Conservation (phyloP, 176 grass and related monocot species). For the Juncus inflexus region DNA sequence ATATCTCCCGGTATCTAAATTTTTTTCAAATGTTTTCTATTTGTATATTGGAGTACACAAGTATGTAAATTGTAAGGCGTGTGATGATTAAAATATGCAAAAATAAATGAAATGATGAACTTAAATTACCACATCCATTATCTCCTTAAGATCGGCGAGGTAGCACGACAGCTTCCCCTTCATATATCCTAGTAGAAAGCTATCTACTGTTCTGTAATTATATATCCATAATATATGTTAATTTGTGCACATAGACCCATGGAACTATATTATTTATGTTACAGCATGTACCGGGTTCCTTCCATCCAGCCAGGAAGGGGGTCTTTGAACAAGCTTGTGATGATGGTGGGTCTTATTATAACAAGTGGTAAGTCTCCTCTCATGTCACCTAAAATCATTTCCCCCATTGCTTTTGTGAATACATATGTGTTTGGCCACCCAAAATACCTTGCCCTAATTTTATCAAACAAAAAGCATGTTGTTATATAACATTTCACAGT, state of each 20-base stretch:
- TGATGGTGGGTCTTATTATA: constrained; percentile 59
- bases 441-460: constrained; percentile 46
- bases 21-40: background rate
- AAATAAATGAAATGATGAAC: constrained; percentile 3
- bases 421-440: constrained; percentile 92
- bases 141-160: constrained; percentile 42
- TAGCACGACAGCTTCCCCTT: constrained; percentile 71
- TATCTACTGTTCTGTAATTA: constrained; percentile 57
- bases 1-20: constrained; percentile 83
- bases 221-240: too few species aligned
- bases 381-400: constrained; percentile 43
- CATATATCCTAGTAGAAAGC: constrained; percentile 60
- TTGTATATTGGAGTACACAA: background rate
- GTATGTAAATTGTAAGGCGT: background rate
- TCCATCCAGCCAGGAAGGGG: constrained; percentile 84
- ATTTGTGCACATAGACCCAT: too few species aligned
- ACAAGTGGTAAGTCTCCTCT: constrained; percentile 40
- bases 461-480: background rate
- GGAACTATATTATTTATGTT: too few species aligned
- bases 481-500: background rate
- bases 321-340: constrained; percentile 59
- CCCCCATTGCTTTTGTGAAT: constrained; percentile 80
- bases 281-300: constrained; percentile 37
- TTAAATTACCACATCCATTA: constrained; percentile 54
- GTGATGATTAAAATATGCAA: background rate